Percentiles rank a stretch among this genome's conserved stretches.
These are phyloP conservation scores for Mollisia scopiformis DNA, from an alignment of 2,329 filamentous ascomycete species.

Conservation along the genomic window DNA sequence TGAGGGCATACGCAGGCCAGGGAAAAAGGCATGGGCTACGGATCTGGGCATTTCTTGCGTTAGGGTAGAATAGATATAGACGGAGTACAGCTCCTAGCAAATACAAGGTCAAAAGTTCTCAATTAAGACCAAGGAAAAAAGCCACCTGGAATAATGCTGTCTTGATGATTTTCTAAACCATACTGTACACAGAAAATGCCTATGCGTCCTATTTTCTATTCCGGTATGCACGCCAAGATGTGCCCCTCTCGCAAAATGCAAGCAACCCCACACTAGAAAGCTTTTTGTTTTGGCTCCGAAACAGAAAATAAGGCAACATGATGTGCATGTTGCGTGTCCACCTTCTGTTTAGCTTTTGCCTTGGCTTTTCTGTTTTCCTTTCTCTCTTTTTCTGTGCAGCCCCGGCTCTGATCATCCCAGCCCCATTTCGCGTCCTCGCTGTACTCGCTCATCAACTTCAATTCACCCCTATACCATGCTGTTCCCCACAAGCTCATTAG, in stretches of 20 bases:
- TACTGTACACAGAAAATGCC: background rate
- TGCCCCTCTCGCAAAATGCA: background rate
- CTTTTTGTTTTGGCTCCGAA: constrained; percentile 23
- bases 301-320: constrained; percentile 35
- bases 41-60: background rate
- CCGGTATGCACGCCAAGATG: background rate
- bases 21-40: background rate
- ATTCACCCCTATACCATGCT: constrained; percentile 70
- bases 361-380: constrained; percentile 11
- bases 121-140: background rate
- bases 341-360: background rate
- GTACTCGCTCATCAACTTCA: constrained; percentile 78
- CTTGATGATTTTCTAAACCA: background rate
- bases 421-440: constrained; percentile 69
- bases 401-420: constrained; percentile 32
- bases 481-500: constrained; percentile 76
- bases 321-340: constrained; percentile 21
- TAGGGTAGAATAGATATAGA: background rate
- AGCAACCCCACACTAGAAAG: background rate
- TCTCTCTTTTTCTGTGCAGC: background rate
- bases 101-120: background rate
- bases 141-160: background rate
- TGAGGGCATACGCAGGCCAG: background rate
- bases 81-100: background rate
- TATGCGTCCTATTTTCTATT: background rate